Evolutionary conservation across 2,329 filamentous ascomycete species (phyloP).

Genomic region (Penicillium sp.): DNA sequence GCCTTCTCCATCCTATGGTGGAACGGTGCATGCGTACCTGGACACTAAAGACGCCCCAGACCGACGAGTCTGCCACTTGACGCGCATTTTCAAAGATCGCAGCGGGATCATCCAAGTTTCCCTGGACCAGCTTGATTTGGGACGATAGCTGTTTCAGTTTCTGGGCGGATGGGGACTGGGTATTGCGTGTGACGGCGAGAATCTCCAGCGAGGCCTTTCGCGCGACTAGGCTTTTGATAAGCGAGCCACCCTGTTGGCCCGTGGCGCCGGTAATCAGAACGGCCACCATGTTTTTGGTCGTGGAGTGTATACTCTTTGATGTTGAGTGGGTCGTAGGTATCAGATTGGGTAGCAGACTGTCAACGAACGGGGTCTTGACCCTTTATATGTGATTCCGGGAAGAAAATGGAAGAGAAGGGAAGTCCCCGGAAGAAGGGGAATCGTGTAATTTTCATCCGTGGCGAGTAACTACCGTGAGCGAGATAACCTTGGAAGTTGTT

Average conservation of each 20-base stretch:
- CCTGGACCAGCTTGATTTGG: conserved; percentile 56
- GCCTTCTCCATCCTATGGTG: no score
- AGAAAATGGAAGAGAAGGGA: no score
- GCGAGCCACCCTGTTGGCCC: conserved; percentile 42
- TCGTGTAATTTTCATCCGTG: no score
- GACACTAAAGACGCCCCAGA: conserved; percentile 63
- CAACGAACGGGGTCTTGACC: no score
- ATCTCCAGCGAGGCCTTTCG: conserved; percentile 46
- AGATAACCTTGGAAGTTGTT: no score
- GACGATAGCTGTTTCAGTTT: conserved; percentile 46
- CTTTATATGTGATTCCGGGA: no score
- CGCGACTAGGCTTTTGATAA: conserved; percentile 33
- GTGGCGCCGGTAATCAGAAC: conserved; percentile 43
- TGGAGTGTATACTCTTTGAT: no score
- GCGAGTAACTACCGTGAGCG: no score
- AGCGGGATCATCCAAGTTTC: conserved; percentile 54
- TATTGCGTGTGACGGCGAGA: conserved; percentile 60
- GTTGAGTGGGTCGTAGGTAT: no score
- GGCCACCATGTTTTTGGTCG: no score
- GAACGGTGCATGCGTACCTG: conserved; percentile 40
- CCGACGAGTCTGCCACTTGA: conserved; percentile 34
- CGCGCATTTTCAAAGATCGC: conserved; percentile 51
- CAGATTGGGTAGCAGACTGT: no score
- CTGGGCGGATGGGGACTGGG: conserved; percentile 51
- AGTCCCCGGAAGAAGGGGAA: no score